Base-by-base conservation (phyloP, 1,139 yeast species). In the Geotrichum restrictum region DNA sequence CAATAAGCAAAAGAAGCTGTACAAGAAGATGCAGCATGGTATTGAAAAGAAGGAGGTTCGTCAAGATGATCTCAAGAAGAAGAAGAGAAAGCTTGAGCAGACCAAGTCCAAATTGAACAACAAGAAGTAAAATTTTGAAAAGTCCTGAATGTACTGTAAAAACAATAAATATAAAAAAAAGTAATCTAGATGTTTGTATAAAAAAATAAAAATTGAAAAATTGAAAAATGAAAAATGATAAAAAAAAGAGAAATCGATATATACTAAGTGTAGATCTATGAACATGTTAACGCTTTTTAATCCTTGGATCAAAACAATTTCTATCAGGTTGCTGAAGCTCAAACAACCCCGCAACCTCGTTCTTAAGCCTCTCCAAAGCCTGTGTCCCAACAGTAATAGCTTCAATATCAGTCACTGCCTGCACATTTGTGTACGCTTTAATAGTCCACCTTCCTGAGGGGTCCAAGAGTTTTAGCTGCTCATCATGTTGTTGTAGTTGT, bases 1-100 rank as follows among this genome's bases (percentile, higher is more conserved):
- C 62, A 91, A 89, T 75, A 93, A 91, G 72, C 96, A 93, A 74
- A 86, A 91, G 77, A 88, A 88, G 73, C 78, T 91, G 62, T 93
- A 93, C 77, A 85, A 86, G 75, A 88, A 88, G 83, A 88, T 93
- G 95, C 94, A 88, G 75, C 84, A 88, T 68, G 94, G 96, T 56
- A 82, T 86, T 64, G 84, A 85, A 56, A 83, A 88, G 79, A 87
- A 88, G 73, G 93, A 87, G 67, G 79, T 79, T 56, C 82, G 94
- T 71, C 81, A 82, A 63, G 86, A 85, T 54, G 81, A 79, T 52
- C 78, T 93, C 69, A 76, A 81, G 62, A 80, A 82, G 75, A 89
- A 89, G 82, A 85, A 82, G 72, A 82, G 84, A 72, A 84, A 82
- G 72, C 72, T 88, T 56, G 85, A 80, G 51, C 85, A 86, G 73